Conservation (phyloP, 805 yeast species). For the Kodamaea kaohsiungensis region DNA sequence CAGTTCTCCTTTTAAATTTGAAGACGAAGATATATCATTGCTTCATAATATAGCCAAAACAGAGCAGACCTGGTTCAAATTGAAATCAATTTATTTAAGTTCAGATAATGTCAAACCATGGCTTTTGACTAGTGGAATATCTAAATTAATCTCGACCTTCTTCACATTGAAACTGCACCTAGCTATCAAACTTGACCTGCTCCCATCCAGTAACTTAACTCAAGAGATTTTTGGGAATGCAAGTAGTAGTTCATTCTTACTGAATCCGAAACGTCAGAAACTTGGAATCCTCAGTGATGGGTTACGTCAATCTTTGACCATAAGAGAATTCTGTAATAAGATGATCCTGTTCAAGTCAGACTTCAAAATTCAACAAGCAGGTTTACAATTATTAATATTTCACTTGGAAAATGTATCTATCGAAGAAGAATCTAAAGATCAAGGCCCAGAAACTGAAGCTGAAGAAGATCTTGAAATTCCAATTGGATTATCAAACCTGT, state of each 20-base stretch:
- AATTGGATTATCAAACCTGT: not conserved
- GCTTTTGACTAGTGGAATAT: constrained; percentile 40
- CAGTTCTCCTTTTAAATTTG: constrained; percentile 14
- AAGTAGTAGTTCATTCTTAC: not conserved
- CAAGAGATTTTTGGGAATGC: constrained; percentile 2
- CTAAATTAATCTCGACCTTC: constrained; percentile 31
- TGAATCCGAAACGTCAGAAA: constrained; percentile 24
- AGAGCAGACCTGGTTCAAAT: constrained; percentile 24
- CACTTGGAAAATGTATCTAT: constrained; percentile 13
- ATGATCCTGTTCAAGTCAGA: constrained; percentile 21
- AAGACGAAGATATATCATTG: constrained; percentile 15
- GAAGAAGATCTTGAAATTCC: constrained; percentile 11
- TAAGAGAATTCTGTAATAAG: constrained; percentile 25
- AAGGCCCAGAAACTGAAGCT: not conserved
- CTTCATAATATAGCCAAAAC: not conserved
- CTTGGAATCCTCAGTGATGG: constrained; percentile 21
- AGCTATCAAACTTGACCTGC: constrained; percentile 2
- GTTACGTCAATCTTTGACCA: constrained; percentile 19
- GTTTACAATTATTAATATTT: constrained; percentile 29
- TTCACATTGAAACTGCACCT: constrained; percentile 23
- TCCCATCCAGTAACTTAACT: not conserved
- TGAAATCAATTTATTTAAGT: constrained; percentile 23
- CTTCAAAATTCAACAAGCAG: constrained; percentile 15
- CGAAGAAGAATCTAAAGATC: not conserved
- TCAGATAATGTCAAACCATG: constrained; percentile 32